Evolutionary conservation across 108 stramenopile genomes (phyloP), one percentile per base, ranked within the genome.

Genomic region (Pinguiococcus pyrenoidosus): DNA sequence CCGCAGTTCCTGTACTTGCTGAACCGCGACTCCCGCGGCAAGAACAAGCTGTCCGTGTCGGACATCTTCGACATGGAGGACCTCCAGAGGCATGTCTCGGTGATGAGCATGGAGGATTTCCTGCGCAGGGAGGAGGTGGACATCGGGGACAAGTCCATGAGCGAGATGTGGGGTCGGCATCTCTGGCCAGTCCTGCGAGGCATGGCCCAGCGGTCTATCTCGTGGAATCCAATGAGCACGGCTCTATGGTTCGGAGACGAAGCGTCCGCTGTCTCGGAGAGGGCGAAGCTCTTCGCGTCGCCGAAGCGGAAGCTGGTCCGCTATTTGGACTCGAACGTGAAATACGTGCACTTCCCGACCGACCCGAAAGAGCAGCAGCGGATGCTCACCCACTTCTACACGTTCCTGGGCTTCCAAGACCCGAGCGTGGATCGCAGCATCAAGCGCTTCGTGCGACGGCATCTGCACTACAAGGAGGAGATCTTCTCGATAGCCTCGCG

Each of bases 31-130:
- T 13, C 16, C 25, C 23, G 4, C 22, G 47, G 17, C 9, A 63
- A 66, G 28, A 55, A 40, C 14, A 72, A 75, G 24, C 72, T 79
- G 12, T 67, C 75, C 12, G 77, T 85, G 56, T 66, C 68, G n/a
- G 80, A 85, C 44, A 87, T 86, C 56, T 85, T 83, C 40, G 37
- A 58, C 47, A 27, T 61, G 30, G 8, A 43, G 25, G 18, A 32
- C 18, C 50, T 67, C 12, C 80, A 77, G 39, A 60, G 71, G 13
- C 75, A 77, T 14, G 55, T 91, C 17, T 66, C 81, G 45, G 70
- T 87, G 2, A 86, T 87, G 40, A 54, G 72, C 10, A 81, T 76
- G 76, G 75, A 83, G 51, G 86, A 87, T 44, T 91, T 86, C 48
- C 46, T 91, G 34, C 32, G 71, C 43, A 61, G 68, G 23, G 72